phyloP scores from a whole-genome alignment of 352 stramenopile species.

The Globisporangium uncinulatum region DNA sequence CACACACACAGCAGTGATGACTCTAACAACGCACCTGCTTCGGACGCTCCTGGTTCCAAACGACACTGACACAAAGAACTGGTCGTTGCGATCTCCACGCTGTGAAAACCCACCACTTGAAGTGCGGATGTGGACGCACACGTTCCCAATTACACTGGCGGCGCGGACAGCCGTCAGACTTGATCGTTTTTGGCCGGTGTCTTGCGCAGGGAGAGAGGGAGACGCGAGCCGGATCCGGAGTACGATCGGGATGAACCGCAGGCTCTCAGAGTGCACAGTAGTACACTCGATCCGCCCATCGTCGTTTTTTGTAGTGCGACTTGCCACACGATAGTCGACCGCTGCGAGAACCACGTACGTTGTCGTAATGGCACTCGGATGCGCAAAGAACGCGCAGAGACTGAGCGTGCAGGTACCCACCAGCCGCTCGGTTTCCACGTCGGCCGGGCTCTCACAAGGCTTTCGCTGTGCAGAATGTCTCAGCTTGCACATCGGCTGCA shows the following conservation, averaged over 20 bases:
- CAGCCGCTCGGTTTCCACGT: background rate
- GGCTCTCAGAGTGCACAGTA: too few relatives aligned
- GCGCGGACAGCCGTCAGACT: background rate
- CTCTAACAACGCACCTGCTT: background rate
- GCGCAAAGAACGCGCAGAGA: constrained; percentile 6
- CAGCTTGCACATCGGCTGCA: background rate
- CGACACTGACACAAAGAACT: background rate
- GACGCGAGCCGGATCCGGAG: constrained; percentile 3
- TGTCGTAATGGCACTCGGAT: background rate
- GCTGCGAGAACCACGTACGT: constrained; percentile 4
- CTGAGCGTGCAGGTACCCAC: background rate
- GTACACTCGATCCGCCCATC: background rate
- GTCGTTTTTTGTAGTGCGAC: background rate
- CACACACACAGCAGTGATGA: background rate
- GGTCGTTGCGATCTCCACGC: background rate
- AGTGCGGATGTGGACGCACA: constrained; percentile 5
- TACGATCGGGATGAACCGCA: constrained; percentile 4
- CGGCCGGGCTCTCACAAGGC: background rate
- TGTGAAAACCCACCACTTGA: constrained; percentile 4
- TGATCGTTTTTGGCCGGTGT: background rate
- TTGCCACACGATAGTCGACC: background rate
- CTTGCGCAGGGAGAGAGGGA: background rate
- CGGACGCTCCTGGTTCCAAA: constrained; percentile 2
- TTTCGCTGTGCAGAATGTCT: background rate
- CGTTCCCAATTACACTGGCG: background rate